These are phyloP conservation scores for Talaromyces sp. DNA, from an alignment of 2,329 filamentous ascomycete genomes.

Conservation along the genomic window DNA sequence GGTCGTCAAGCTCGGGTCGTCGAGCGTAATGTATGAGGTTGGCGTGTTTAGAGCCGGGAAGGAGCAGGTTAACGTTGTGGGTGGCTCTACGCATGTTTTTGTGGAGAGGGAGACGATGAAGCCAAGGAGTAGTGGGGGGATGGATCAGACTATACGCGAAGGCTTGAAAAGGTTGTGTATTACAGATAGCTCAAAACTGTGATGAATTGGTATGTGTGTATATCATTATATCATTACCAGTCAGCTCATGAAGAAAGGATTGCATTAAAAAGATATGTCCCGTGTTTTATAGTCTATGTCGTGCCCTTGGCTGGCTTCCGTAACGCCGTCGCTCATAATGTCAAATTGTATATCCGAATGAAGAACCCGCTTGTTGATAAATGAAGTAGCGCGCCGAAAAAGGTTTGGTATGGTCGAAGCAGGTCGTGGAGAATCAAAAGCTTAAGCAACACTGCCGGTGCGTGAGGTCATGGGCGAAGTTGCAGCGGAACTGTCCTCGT, in stretches of 20 bases:
- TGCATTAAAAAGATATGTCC: neutral
- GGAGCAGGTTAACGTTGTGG: conserved; percentile 74
- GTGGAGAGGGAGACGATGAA: conserved; percentile 69
- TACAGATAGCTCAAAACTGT: conserved; percentile 28
- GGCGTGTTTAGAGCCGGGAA: conserved; percentile 75
- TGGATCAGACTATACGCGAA: conserved; percentile 39
- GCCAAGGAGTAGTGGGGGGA: conserved; percentile 58
- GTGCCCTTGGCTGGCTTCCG: neutral
- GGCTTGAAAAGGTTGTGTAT: conserved; percentile 58
- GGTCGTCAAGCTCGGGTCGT: conserved; percentile 77
- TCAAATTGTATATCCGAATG: neutral
- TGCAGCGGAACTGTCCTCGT: conserved; percentile 35
- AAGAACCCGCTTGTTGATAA: conserved; percentile 13
- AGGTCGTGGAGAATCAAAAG: neutral
- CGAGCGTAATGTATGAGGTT: conserved; percentile 86
- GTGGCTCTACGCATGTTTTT: conserved; percentile 83
- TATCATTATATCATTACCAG: neutral
- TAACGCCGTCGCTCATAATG: conserved; percentile 18
- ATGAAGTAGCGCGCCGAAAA: neutral
- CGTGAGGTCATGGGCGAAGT: conserved; percentile 30
- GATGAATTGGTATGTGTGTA: conserved; percentile 8
- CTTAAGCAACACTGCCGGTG: conserved; percentile 33
- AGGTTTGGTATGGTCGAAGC: neutral
- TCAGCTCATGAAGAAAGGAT: neutral
- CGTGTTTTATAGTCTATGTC: conserved; percentile 1